phyloP scores from a whole-genome alignment of 441 rosid genomes.

The Erysimum cheiri region DNA sequence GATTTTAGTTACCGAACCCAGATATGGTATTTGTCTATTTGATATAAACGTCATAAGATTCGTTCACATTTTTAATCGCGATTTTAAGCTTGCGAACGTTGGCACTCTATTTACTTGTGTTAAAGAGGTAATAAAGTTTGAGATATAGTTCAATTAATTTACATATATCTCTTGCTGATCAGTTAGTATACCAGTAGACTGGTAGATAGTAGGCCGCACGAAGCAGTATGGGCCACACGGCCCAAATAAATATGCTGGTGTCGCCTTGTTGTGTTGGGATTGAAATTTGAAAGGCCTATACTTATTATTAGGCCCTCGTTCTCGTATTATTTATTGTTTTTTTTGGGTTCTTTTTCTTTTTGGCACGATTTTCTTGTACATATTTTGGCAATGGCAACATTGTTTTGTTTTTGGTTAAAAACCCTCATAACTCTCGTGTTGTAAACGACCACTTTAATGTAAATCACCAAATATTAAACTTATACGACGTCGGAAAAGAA shows the following conservation, averaged over 20 bases:
- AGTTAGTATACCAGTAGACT: background rate
- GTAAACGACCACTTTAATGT: background rate
- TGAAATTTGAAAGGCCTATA: background rate
- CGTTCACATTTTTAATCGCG: background rate
- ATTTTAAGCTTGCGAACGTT: background rate
- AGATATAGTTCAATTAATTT: background rate
- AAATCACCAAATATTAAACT: background rate
- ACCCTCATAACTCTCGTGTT: background rate
- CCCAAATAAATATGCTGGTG: background rate
- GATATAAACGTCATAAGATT: background rate
- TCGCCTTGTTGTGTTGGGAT: background rate
- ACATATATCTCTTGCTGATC: background rate
- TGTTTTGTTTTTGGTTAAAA: background rate
- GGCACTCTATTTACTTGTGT: background rate
- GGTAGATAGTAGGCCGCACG: background rate
- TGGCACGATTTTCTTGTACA: no score
- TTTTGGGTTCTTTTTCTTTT: background rate
- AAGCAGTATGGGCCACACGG: slow-evolving; percentile 6
- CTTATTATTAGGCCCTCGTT: background rate
- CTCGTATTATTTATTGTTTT: background rate
- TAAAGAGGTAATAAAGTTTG: background rate
- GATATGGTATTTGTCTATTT: background rate
- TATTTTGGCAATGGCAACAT: no score
- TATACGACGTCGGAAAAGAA: background rate
- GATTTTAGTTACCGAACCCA: slow-evolving; percentile 8